Percentiles rank a stretch among this genome's conserved stretches.
Conservation (phyloP, 768 basidiomycete species). For the Ramaria rubella region DNA sequence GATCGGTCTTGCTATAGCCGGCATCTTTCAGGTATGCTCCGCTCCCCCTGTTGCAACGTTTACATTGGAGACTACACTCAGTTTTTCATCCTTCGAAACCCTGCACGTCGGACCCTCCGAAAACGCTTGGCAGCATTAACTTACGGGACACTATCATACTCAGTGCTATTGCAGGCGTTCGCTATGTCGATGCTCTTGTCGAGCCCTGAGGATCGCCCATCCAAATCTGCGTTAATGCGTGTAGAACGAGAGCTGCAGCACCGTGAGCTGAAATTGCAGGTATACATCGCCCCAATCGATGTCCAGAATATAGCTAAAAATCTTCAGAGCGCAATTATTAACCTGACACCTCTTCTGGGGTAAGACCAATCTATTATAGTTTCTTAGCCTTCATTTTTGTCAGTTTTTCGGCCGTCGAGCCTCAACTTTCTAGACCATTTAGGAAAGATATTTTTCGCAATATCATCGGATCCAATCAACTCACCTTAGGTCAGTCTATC, state of each 20-base stretch:
- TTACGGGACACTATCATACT: constrained; percentile 14
- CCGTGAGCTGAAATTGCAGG: constrained; percentile 22
- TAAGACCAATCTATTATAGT: neutral
- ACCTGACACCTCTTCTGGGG: constrained; percentile 19
- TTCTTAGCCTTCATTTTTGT: neutral
- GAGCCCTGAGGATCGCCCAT: constrained; percentile 13
- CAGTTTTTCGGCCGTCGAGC: constrained; percentile 23
- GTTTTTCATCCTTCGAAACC: constrained; percentile 21
- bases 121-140: constrained; percentile 15
- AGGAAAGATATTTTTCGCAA: constrained; percentile 9
- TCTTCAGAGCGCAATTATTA: constrained; percentile 13
- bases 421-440: constrained; percentile 17
- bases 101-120: constrained; percentile 21
- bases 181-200: constrained; percentile 13
- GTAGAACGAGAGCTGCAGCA: constrained; percentile 19
- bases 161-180: constrained; percentile 20
- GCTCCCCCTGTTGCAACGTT: constrained; percentile 18
- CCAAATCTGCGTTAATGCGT: constrained; percentile 10
- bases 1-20: constrained; percentile 22
- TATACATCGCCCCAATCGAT: neutral
- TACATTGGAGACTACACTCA: too few relatives aligned
- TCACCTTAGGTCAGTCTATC: constrained; percentile 17
- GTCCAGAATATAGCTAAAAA: neutral
- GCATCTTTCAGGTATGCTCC: constrained; percentile 21
- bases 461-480: constrained; percentile 20